Conservation (phyloP, 768 basidiomycete genomes). For the Hydnomerulius pinastri region DNA sequence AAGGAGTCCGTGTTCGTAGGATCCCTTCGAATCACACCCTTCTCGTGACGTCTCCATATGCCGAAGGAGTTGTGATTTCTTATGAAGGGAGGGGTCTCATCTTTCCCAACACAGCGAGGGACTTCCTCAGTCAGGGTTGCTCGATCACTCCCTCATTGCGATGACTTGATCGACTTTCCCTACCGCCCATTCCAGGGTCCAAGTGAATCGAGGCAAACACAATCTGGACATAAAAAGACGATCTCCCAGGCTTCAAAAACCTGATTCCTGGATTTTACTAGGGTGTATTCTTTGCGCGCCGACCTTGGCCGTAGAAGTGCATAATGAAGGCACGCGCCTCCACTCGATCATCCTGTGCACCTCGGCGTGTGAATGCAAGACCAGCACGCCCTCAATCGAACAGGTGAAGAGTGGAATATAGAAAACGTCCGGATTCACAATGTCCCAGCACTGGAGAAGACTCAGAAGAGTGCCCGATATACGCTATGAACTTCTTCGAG, state of each 20-base stretch:
- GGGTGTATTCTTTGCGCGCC: slow-evolving; percentile 5
- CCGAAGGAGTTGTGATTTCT: no score
- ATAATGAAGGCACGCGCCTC: slow-evolving; percentile 19
- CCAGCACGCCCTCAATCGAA: slow-evolving; percentile 10
- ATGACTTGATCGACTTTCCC: neutral
- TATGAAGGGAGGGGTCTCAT: neutral
- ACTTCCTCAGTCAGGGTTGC: slow-evolving; percentile 6
- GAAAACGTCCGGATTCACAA: neutral
- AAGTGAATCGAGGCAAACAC: neutral
- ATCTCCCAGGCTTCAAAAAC: neutral
- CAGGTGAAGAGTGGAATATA: slow-evolving; percentile 17
- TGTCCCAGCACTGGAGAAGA: no score
- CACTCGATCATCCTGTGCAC: slow-evolving; percentile 6
- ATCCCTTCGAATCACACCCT: neutral
- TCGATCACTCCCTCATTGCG: neutral
- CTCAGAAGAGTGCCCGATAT: neutral
- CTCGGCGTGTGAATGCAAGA: slow-evolving; percentile 24
- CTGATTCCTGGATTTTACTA: neutral
- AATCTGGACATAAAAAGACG: slow-evolving; percentile 17
- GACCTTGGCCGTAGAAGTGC: neutral
- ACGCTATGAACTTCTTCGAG: neutral
- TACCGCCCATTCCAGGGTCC: neutral
- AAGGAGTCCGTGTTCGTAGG: neutral
- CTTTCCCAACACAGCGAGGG: neutral
- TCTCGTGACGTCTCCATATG: neutral